Percentiles rank a stretch among this genome's conserved stretches.
phyloP scores from a whole-genome alignment of 2,329 filamentous ascomycete species.

The Penicillium sp. region DNA sequence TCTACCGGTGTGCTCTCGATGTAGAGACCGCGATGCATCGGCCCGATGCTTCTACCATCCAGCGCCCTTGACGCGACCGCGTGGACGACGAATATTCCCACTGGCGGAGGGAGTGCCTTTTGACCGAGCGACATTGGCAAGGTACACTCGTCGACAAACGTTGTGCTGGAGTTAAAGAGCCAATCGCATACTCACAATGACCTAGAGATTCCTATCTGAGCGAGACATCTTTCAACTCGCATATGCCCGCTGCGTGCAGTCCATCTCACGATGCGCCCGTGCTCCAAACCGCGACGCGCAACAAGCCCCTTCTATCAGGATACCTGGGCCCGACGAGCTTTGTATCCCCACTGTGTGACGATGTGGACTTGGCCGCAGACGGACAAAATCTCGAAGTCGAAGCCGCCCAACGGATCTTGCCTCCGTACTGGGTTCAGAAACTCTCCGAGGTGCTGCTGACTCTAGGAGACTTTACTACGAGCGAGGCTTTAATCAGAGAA shows the following conservation, averaged over 20 bases:
- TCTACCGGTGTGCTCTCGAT: constrained; percentile 29
- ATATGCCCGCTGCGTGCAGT: not conserved
- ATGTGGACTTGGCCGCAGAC: constrained; percentile 19
- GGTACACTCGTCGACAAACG: constrained; percentile 5
- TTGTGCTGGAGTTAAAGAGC: not conserved
- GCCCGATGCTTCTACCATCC: constrained; percentile 33
- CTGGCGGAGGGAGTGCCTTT: constrained; percentile 14
- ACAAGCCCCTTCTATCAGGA: constrained; percentile 22
- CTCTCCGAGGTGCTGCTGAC: constrained; percentile 16
- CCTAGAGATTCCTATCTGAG: constrained; percentile 5
- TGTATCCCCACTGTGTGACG: constrained; percentile 27
- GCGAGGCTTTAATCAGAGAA: constrained; percentile 21
- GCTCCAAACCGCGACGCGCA: constrained; percentile 2
- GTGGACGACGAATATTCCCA: constrained; percentile 9
- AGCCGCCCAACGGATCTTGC: constrained; percentile 12
- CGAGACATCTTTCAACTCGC: constrained; percentile 3
- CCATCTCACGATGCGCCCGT: constrained; percentile 3
- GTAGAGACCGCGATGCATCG: constrained; percentile 22
- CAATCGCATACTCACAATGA: not conserved
- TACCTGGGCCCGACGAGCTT: constrained; percentile 39
- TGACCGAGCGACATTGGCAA: constrained; percentile 8
- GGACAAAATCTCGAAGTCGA: constrained; percentile 11
- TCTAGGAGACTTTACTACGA: constrained; percentile 16
- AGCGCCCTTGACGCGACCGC: constrained; percentile 29
- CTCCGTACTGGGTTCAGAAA: constrained; percentile 24